Evolutionary conservation across 441 rosid species (phyloP), one percentile per base, ranked within the genome.

Genomic region (Gossypium trilobum): DNA sequence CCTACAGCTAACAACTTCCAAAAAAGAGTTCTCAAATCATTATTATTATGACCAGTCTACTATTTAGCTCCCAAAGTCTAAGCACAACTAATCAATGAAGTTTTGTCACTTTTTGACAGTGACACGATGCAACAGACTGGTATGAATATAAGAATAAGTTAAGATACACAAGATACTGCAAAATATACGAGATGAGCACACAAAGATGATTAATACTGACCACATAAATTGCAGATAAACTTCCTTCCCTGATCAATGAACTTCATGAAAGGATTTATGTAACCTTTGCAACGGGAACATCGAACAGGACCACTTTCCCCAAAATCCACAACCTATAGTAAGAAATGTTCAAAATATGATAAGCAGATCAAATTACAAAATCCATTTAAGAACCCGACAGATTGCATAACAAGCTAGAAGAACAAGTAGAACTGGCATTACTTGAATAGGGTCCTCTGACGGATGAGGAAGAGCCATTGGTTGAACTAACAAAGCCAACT

Each of bases 271-370:
- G 97, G 95, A 78, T 91, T 91, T 80, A 91, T 85, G 70, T 91
- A 91, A 55, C 92, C 96, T 82, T 90, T 91, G 87, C 95, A 91
- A 72, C 93, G 96, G 74, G 96, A 87, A 81, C 97, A 91, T 67
- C 97, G 86, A 54, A 91, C 89, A 31, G 97, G 97, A 68, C 97
- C 97, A 67, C 86, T 76, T 77, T 93, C 97, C 57, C 97, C 98
- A 77, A 91, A 91, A 84, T 93, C 97, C 76, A 91, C 93, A 74
- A 89, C 82, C 98, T 91, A 70, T 64, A 68, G 57, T 25, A 75
- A 63, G 46, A 74, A 16, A 75, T 50, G 48, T 77, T 33, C 73
- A 69, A 11, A 52, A 52, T 46, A 77, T 11, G 62, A 77, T 52
- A 1, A 62, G 68, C 13, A 33, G n/a, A 39, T 10, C 9, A 50